Evolutionary conservation across 2,329 filamentous ascomycete genomes (phyloP).

Genomic region (Ceratocystis diversiconidia): DNA sequence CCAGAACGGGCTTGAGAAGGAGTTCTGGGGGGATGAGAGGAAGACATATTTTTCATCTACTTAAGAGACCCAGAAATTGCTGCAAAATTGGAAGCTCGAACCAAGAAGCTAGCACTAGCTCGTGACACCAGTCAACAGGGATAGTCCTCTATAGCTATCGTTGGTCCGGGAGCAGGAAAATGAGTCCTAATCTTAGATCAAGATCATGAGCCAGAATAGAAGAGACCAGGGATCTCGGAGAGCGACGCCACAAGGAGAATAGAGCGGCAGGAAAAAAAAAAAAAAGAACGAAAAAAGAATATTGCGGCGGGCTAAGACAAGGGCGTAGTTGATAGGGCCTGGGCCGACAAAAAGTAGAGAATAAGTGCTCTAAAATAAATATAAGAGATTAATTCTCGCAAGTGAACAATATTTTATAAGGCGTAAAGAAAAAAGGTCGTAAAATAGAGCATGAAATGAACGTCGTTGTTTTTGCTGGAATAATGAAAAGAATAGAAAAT

Average conservation of each 20-base stretch:
- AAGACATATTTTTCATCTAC: constrained; percentile 3
- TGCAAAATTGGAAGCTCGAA: not conserved
- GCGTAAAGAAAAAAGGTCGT: constrained; percentile 1
- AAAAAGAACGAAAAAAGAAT: not conserved
- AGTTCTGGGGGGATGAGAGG: constrained; percentile 21
- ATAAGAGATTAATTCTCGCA: not conserved
- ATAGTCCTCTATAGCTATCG: constrained; percentile 1
- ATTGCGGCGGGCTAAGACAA: not conserved
- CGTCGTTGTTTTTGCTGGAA: not conserved
- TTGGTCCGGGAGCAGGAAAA: not conserved
- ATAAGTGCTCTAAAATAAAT: not conserved
- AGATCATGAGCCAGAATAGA: constrained; percentile 5
- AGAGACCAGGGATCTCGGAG: not conserved
- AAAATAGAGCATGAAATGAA: not conserved
- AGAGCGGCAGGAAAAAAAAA: not conserved
- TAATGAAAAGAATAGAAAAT: constrained; percentile 10
- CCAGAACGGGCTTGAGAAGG: constrained; percentile 18
- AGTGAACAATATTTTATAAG: not conserved
- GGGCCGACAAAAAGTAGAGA: not conserved
- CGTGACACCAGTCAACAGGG: constrained; percentile 3
- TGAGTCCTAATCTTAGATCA: constrained; percentile 11
- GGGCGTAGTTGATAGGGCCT: not conserved
- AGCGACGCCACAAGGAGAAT: not conserved
- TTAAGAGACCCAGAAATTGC: not conserved
- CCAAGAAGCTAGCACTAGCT: not conserved